Evolutionary conservation across 2,329 filamentous ascomycete species (phyloP), one percentile per base, ranked within the genome.

Genomic region (Gaeumannomyces tritici): DNA sequence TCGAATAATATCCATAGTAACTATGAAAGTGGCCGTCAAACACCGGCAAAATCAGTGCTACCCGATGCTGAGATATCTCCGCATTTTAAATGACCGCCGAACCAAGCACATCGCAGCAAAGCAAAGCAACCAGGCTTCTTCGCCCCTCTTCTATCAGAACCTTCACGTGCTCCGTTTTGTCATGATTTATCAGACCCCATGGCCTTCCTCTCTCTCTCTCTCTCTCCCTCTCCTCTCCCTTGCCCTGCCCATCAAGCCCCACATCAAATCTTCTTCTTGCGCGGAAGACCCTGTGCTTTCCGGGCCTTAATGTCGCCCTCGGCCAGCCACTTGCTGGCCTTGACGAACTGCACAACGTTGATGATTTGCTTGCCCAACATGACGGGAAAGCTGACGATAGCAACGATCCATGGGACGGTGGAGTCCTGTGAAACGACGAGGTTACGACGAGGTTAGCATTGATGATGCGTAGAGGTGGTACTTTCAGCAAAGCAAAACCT

Each of bases 291-390:
- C 64, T 74, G 75, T 28, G 76, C 78, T 67, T 74, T 83, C 69
- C 91, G 83, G 65, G 82, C 79, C 69, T 84, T 81, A 47, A 89
- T 75, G 70, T 99, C 95, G n/a, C 92, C 92, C 76, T 98, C 93
- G 0, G 91, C 95, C 54, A 99, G 81, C 88, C 91, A 96, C 71
- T 86, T 87, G 76, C 91, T 93, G 8, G 95, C 95, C 76, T 97
- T 96, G 71, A 96, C 85, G 69, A 99, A 83, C 80, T 99, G 95
- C 59, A 98, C 83, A 60, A 97, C 82, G 71, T 99, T 99, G 81
- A 98, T 91, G 70, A 89, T 82, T 74, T 99, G 95, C 83, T 99
- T 99, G 68, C 87, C 82, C 28, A 86, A 79, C 93, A 98, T 98
- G 73, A 97, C 80, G 15, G 93, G 93, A 68, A 89, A 86, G 70